Evolutionary conservation across 768 basidiomycete genomes (phyloP), one percentile per base, ranked within the genome.

Genomic region (Xerocomellus amylosporus): DNA sequence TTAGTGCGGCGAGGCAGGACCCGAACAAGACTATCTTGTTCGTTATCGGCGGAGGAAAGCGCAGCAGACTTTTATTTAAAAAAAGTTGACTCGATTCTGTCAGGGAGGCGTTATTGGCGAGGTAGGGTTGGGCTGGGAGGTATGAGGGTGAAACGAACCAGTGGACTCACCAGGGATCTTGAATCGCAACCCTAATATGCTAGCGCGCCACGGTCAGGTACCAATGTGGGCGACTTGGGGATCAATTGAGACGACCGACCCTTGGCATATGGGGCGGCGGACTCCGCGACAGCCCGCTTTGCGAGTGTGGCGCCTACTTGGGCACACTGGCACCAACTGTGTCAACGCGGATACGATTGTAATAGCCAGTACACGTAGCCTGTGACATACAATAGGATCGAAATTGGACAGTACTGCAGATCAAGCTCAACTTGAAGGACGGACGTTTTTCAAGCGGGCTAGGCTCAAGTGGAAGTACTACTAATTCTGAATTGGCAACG

Each of bases 41-140:
- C 34, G 39, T 46, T 28, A 49, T 59, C 60, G 61, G 60, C 61
- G 59, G 60, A 58, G 22, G 39, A 28, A 53, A 14, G 55, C 15
- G 0, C 26, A 31, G 10, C n/a, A 14, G 8, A 19, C 40, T 8
- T 49, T 61, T n/a, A 60, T 61, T 42, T 31, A 48, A 46, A 33
- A 60, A 54, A 33, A 48, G 28, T 13, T 19, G 36, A 38, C 36
- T 28, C 24, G 41, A 30, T 54, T 33, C 33, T 20, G 34, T 61
- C 56, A 61, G 37, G 38, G 45, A 52, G 26, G 24, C 41, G 38
- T n/a, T 15, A 50, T 56, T 42, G 17, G 34, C 7, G 38, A 28
- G 17, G 20, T 20, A 41, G 46, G 55, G 46, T 34, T 17, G 20
- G 55, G 46, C 30, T 17, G 20, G 38, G 53, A 49, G 26, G 28